phyloP scores from a whole-genome alignment of 1,284 basidiomycete species.

The Retiboletus flavoniger region DNA sequence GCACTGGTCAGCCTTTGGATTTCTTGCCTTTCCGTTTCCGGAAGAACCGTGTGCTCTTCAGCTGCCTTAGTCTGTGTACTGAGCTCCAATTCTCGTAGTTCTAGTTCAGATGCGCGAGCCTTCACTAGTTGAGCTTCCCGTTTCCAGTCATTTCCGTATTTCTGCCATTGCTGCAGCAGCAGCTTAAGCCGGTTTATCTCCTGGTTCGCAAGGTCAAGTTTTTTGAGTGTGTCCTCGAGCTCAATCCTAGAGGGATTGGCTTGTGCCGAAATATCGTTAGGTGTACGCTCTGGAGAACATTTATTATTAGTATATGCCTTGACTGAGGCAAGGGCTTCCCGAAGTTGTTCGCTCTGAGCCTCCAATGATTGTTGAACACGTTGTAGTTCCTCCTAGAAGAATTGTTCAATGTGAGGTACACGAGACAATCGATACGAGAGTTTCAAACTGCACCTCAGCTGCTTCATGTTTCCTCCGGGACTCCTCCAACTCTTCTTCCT shows the following conservation, averaged over 20 bases:
- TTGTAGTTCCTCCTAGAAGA: conserved; percentile 23
- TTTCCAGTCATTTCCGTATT: conserved; percentile 30
- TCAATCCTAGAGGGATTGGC: conserved; percentile 1
- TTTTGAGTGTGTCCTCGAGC: conserved; percentile 10
- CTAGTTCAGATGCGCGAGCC: conserved; percentile 17
- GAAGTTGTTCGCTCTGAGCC: conserved; percentile 23
- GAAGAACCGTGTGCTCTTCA: conserved; percentile 12
- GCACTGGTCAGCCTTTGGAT: conserved; percentile 11
- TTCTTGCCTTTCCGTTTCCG: conserved; percentile 20
- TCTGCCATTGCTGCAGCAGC: conserved; percentile 29
- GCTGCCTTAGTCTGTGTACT: conserved; percentile 10
- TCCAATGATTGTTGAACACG: conserved; percentile 18
- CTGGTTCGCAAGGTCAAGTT: conserved; percentile 17
- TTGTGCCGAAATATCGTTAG: conserved; percentile 8
- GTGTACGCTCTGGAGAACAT: conserved; percentile 3
- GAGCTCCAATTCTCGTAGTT: conserved; percentile 13
- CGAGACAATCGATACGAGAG: neutral
- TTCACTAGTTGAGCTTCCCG: conserved; percentile 22
- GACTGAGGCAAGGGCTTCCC: conserved; percentile 14
- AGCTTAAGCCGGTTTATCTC: conserved; percentile 24
- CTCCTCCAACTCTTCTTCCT: conserved; percentile 22
- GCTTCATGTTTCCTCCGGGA: conserved; percentile 18
- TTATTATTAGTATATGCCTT: conserved; percentile 5
- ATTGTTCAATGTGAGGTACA: conserved; percentile 9
- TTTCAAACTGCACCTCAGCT: conserved; percentile 22